A percentile compares a stretch with the other conserved stretches of the same genome.
Evolutionary conservation across 208 protist genomes (phyloP).

Genomic region (Naegleria lovaniensis): DNA sequence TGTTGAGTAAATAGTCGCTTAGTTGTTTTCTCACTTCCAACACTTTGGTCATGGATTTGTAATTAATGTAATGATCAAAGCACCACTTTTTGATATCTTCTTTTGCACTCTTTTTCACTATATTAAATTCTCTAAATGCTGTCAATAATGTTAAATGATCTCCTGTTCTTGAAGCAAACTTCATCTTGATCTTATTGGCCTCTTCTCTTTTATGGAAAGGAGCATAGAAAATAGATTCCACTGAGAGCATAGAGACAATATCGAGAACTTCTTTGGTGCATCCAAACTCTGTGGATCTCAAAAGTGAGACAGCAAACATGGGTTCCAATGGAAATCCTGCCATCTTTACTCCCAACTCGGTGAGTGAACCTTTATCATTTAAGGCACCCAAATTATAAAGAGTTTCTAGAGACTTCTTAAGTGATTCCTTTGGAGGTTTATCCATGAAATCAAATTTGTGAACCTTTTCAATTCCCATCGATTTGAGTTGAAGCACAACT

Average conservation of each 20-base stretch:
- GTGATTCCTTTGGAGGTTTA: conserved; percentile 25
- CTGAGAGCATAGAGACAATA: conserved; percentile 35
- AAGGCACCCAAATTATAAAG: conserved; percentile 38
- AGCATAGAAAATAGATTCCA: conserved; percentile 36
- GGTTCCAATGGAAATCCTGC: conserved; percentile 39
- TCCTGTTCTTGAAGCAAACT: conserved; percentile 30
- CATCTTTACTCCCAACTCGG: conserved; percentile 35
- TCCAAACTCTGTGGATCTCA: conserved; percentile 15
- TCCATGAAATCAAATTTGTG: conserved; percentile 42
- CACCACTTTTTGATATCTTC: conserved; percentile 34
- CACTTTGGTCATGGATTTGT: conserved; percentile 32
- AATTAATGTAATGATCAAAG: conserved; percentile 39
- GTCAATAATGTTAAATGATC: conserved; percentile 49
- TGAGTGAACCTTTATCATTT: conserved; percentile 28
- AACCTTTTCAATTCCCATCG: conserved; percentile 37
- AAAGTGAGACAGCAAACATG: conserved; percentile 2
- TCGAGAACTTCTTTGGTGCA: conserved; percentile 27
- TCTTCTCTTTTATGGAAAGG: conserved; percentile 28
- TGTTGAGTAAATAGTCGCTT: background rate
- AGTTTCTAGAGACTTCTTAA: conserved; percentile 29
- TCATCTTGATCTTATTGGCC: conserved; percentile 29
- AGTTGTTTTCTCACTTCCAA: conserved; percentile 35
- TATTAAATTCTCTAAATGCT: conserved; percentile 32
- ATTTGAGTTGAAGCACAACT: conserved; percentile 37
- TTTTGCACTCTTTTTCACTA: conserved; percentile 21